A percentile compares a stretch with the other conserved stretches of the same genome.
Conservation (phyloP, 805 yeast species). For the Jamesozyma hellenica region DNA sequence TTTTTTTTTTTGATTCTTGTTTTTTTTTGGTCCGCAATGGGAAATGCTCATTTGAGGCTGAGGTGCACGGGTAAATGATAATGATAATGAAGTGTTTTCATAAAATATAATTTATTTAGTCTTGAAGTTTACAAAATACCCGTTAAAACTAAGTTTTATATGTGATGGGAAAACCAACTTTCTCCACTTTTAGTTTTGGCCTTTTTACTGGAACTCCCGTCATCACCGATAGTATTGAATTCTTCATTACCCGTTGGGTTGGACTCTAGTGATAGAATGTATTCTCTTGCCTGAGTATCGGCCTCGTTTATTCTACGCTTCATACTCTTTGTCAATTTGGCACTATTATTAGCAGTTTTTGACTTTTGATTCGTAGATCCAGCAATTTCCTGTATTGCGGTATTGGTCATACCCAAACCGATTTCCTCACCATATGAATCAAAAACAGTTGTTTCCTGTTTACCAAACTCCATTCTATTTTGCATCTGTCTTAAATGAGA, state of each 20-base stretch:
- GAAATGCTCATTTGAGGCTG: no score
- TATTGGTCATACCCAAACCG: conserved; percentile 63
- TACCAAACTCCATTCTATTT: conserved; percentile 76
- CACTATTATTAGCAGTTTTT: conserved; percentile 39
- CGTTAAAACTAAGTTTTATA: background rate
- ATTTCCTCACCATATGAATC: conserved; percentile 72
- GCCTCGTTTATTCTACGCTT: conserved; percentile 34
- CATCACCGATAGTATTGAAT: background rate
- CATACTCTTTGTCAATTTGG: conserved; percentile 56
- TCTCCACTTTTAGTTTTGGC: background rate
- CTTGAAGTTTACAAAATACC: no score
- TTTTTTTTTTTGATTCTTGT: no score
- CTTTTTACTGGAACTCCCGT: background rate
- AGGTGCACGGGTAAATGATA: no score
- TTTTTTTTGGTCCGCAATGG: no score
- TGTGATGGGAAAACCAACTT: conserved; percentile 6
- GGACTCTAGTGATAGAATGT: conserved; percentile 4
- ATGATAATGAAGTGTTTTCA: no score
- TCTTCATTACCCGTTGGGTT: background rate
- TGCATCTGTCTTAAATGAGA: conserved; percentile 77
- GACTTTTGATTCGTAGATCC: conserved; percentile 17
- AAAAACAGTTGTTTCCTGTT: conserved; percentile 49
- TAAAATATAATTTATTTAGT: no score
- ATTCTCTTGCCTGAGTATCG: conserved; percentile 13
- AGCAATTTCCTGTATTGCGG: conserved; percentile 14